Evolutionary conservation across 1,139 yeast species (phyloP).

Genomic region (Candida anutae): DNA sequence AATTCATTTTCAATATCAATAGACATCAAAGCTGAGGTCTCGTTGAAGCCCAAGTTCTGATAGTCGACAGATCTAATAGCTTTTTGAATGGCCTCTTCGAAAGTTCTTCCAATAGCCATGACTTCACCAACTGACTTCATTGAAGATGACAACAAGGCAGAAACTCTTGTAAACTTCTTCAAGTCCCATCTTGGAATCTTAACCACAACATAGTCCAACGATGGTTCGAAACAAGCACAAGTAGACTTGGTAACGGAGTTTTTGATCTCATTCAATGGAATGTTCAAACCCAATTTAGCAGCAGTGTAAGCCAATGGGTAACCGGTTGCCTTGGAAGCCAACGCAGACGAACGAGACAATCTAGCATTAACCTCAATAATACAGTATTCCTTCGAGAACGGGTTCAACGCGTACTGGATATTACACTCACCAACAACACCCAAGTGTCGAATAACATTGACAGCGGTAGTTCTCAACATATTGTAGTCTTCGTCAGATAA

Average conservation of each 20-base stretch:
- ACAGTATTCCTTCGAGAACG: slow-evolving; percentile 90
- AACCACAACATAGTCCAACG: slow-evolving; percentile 93
- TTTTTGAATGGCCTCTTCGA: slow-evolving; percentile 96
- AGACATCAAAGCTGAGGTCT: slow-evolving; percentile 80
- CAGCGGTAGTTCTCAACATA: slow-evolving; percentile 97
- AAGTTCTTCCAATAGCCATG: slow-evolving; percentile 96
- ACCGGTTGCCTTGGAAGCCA: slow-evolving; percentile 98
- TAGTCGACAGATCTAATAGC: slow-evolving; percentile 96
- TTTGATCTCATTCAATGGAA: slow-evolving; percentile 84
- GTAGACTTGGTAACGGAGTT: slow-evolving; percentile 94
- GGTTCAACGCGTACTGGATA: slow-evolving; percentile 94
- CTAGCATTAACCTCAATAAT: slow-evolving; percentile 98
- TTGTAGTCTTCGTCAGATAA: slow-evolving; percentile 95
- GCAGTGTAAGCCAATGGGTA: slow-evolving; percentile 98
- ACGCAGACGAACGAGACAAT: slow-evolving; percentile 93
- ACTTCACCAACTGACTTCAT: slow-evolving; percentile 99
- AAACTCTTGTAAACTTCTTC: slow-evolving; percentile 90
- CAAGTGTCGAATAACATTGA: slow-evolving; percentile 91
- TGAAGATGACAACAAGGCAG: slow-evolving; percentile 79
- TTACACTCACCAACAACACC: slow-evolving; percentile 99
- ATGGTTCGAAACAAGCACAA: slow-evolving; percentile 96
- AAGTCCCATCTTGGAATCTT: slow-evolving; percentile 99
- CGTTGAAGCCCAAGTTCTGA: slow-evolving; percentile 88
- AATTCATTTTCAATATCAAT: slow-evolving; percentile 86
- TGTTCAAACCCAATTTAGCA: slow-evolving; percentile 91